phyloP scores from a whole-genome alignment of 441 rosid species.

The Geranium incanum region DNA sequence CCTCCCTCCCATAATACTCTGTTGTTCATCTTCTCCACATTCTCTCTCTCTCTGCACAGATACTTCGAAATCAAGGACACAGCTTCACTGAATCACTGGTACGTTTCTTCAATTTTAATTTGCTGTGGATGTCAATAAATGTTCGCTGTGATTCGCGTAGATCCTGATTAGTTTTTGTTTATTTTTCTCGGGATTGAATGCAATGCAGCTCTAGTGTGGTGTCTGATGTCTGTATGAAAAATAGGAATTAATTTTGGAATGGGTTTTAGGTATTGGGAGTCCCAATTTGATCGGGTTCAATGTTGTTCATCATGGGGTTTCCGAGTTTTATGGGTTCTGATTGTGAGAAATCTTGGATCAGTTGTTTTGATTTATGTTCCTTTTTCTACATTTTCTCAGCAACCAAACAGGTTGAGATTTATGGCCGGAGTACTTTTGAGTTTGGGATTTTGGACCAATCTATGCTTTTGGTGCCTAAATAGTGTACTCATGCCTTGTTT shows the following conservation, averaged over 20 bases:
- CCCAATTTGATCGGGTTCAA: background rate
- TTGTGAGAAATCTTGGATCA: background rate
- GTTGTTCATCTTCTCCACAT: background rate
- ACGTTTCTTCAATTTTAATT: slow-evolving; percentile 19
- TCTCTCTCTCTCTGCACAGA: slow-evolving; percentile 14
- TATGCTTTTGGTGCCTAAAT: background rate
- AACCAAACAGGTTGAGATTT: slow-evolving; percentile 10
- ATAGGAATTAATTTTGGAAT: background rate
- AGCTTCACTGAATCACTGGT: slow-evolving; percentile 36
- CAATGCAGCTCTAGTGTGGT: background rate
- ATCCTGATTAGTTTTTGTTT: background rate
- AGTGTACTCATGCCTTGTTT: background rate
- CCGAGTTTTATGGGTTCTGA: too few relatives aligned
- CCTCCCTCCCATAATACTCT: background rate
- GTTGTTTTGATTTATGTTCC: background rate
- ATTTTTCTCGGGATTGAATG: background rate
- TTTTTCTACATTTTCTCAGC: slow-evolving; percentile 19
- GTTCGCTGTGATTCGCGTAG: slow-evolving; percentile 14
- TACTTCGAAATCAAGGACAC: slow-evolving; percentile 35
- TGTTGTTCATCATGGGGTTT: background rate
- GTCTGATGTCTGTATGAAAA: background rate
- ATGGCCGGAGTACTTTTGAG: background rate
- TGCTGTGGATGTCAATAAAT: background rate
- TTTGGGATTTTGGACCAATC: background rate
- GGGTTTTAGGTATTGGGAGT: background rate